Evolutionary conservation across 495 filamentous ascomycete genomes (phyloP), one percentile per base, ranked within the genome.

Genomic region (Lichina pygmaea): DNA sequence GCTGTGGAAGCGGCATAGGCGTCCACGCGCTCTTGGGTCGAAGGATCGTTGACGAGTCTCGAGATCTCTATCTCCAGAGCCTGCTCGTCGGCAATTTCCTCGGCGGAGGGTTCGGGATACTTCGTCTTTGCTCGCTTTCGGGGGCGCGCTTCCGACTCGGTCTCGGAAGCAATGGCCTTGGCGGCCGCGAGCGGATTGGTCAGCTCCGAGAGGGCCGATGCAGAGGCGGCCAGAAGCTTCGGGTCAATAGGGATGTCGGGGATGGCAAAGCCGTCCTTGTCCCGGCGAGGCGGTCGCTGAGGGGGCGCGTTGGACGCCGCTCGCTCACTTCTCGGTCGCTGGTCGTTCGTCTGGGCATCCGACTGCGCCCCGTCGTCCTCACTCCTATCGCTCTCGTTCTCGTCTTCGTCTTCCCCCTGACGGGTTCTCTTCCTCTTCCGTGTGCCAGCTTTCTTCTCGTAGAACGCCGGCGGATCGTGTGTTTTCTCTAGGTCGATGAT

Each of bases 401-500:
- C 49, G 6, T 43, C 41, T 2, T 39, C 48, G 43, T 59, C 52
- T 7, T 62, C 57, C 8, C 50, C 55, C 13, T 52, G 44, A 46
- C 68, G 55, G 49, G 64, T 66, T 44, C 58, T 54, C 54, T 68
- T 66, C 40, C 56, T 58, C 41, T 58, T 58, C 47, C 56, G 65
- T 49, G 67, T 65, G 33, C 58, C 60, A 43, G 57, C 49, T 43
- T 62, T 65, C 33, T 75, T 68, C 48, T 79, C 66, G 49, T 78
- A 78, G 53, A 89, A 78, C 7, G 78, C 74, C 2, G 89, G 89
- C 0, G 89, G 91, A 55, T 92, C 81, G 38, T 78, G 73, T 3
- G 61, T 54, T 9, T 58, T 68, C 46, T 79, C 66, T 44, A 75
- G 47, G 57, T 72, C 68, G 31, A 72, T 70, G 24, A 72, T 75